phyloP scores from a whole-genome alignment of 2,329 filamentous ascomycete species.

The Rhynchosporium graminicola region DNA sequence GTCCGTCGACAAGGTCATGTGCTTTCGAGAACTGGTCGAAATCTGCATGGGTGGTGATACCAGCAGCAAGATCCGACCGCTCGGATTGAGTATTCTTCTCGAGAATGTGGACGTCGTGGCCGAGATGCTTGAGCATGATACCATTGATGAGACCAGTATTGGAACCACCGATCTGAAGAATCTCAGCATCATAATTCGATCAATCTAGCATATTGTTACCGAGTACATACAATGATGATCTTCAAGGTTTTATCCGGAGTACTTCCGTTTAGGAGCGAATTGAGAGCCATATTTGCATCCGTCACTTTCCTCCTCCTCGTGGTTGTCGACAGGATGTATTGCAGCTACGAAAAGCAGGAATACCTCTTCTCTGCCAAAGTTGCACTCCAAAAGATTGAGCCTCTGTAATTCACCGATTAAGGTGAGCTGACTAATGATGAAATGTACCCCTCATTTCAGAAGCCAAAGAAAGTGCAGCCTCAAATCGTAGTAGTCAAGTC shows the following conservation, averaged over 20 bases:
- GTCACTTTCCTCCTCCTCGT: neutral
- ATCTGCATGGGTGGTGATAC: slow-evolving; percentile 23
- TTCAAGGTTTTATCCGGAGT: slow-evolving; percentile 10
- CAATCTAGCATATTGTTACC: neutral
- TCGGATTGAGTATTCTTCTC: slow-evolving; percentile 20
- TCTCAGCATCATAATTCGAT: neutral
- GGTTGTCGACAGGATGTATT: too few relatives aligned
- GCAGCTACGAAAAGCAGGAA: too few relatives aligned
- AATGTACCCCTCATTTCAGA: too few relatives aligned
- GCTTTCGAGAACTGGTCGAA: slow-evolving; percentile 20
- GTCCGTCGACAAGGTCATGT: slow-evolving; percentile 14
- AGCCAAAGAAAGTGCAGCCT: too few relatives aligned
- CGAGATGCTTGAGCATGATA: slow-evolving; percentile 27
- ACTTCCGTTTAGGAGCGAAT: neutral
- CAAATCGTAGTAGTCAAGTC: too few relatives aligned
- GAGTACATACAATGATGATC: slow-evolving; percentile 16
- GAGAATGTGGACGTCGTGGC: slow-evolving; percentile 28
- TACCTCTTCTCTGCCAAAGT: too few relatives aligned
- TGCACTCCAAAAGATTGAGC: too few relatives aligned
- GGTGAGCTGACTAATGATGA: too few relatives aligned
- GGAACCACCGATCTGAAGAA: slow-evolving; percentile 28
- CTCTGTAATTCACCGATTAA: too few relatives aligned
- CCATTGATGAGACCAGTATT: slow-evolving; percentile 26
- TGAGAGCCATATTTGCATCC: slow-evolving; percentile 11
- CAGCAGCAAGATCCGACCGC: slow-evolving; percentile 19